Evolutionary conservation across 768 basidiomycete genomes (phyloP).

Genomic region (Hygrocybe coccinea): DNA sequence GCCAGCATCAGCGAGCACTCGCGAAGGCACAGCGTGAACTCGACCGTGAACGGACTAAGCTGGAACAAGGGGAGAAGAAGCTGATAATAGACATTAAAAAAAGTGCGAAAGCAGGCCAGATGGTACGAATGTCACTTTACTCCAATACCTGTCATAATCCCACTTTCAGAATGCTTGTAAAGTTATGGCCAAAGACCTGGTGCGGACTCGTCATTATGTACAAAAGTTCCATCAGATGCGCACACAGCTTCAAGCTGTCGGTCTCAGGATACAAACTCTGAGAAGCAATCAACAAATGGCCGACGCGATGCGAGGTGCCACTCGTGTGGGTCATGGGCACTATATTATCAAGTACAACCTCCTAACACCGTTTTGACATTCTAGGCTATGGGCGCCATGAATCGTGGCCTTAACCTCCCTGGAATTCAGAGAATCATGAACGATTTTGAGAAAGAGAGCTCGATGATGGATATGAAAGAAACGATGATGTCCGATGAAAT

Average conservation of each 20-base stretch:
- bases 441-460: constrained; percentile 95
- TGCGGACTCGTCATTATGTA: constrained; percentile 89
- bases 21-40: constrained; percentile 97
- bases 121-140: constrained; percentile 45
- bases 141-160: constrained; percentile 9
- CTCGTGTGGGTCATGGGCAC: constrained; percentile 60
- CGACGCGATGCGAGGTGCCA: constrained; percentile 97
- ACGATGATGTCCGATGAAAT: constrained; percentile 99
- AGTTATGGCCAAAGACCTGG: constrained; percentile 98
- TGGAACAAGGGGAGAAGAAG: constrained; percentile 97
- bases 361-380: constrained; percentile 7
- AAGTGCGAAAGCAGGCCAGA: constrained; percentile 90
- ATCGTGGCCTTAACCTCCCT: constrained; percentile 90
- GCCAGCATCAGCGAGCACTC: constrained; percentile 93
- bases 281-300: constrained; percentile 99
- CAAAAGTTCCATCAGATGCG: constrained; percentile 99
- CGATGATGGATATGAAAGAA: constrained; percentile 99
- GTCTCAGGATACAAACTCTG: constrained; percentile 90
- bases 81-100: constrained; percentile 93
- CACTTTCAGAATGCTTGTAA: constrained; percentile 86
- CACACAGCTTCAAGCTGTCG: constrained; percentile 94
- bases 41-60: constrained; percentile 89
- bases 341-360: constrained; percentile 2
- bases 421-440: constrained; percentile 95
- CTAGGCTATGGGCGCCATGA: constrained; percentile 98